A percentile compares a stretch with the other conserved stretches of the same genome.
Evolutionary conservation across 2,329 filamentous ascomycete genomes (phyloP).

Genomic region (Pseudopyrenochaeta lycopersici): DNA sequence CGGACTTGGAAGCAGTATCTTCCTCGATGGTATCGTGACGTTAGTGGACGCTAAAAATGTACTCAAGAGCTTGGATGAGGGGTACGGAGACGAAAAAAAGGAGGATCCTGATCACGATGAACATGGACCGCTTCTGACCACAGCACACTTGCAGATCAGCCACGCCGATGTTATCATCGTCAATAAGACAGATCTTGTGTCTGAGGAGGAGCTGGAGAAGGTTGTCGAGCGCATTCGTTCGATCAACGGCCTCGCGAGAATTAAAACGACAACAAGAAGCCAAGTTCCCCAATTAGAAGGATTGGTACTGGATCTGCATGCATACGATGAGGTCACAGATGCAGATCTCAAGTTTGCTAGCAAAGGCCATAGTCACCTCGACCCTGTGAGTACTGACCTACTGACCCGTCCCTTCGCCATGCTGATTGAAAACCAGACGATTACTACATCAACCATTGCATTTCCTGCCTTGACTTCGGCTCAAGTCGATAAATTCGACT

Average conservation of each 20-base stretch:
- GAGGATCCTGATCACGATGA: slow-evolving; percentile 58
- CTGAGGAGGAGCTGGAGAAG: slow-evolving; percentile 69
- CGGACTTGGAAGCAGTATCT: slow-evolving; percentile 92
- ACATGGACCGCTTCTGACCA: slow-evolving; percentile 79
- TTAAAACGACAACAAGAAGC: slow-evolving; percentile 83
- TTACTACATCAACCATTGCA: slow-evolving; percentile 80
- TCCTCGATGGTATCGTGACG: slow-evolving; percentile 95
- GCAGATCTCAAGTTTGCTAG: slow-evolving; percentile 69
- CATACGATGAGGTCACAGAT: slow-evolving; percentile 83
- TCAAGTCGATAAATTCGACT: slow-evolving; percentile 73
- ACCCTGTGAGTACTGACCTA: slow-evolving; percentile 68
- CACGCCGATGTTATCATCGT: slow-evolving; percentile 95
- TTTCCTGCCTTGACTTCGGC: slow-evolving; percentile 67
- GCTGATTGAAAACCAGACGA: slow-evolving; percentile 64
- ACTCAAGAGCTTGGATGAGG: slow-evolving; percentile 79
- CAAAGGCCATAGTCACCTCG: slow-evolving; percentile 89
- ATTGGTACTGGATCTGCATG: slow-evolving; percentile 86
- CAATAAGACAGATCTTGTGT: slow-evolving; percentile 91
- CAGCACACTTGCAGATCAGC: slow-evolving; percentile 94
- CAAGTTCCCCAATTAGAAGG: slow-evolving; percentile 84
- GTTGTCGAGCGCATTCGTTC: slow-evolving; percentile 77
- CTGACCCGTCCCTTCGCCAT: not conserved
- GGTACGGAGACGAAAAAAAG: slow-evolving; percentile 53
- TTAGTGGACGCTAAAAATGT: slow-evolving; percentile 96
- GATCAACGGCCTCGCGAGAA: slow-evolving; percentile 88